phyloP scores from a whole-genome alignment of 73 alveolate species.

The Paramecium biaurelia region DNA sequence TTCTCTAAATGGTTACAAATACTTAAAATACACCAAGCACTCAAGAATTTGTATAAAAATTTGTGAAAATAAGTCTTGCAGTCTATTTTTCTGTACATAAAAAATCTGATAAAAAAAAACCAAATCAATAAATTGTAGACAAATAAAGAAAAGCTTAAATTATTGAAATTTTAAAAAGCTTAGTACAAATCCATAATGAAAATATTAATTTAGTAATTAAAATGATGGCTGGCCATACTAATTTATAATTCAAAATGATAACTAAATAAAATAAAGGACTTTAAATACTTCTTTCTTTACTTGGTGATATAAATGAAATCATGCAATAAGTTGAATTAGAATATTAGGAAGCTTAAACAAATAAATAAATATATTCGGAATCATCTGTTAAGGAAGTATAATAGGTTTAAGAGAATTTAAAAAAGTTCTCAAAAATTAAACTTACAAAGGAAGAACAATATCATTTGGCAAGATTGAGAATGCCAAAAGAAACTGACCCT shows the following conservation, averaged over 20 bases:
- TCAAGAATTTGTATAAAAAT: neutral
- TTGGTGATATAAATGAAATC: conserved; percentile 8
- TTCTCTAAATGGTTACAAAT: neutral
- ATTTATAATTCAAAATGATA: conserved; percentile 9
- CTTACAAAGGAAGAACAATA: conserved; percentile 27
- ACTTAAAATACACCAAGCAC: neutral
- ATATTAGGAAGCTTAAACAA: neutral
- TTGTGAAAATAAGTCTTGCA: conserved; percentile 8
- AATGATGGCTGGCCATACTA: conserved; percentile 40
- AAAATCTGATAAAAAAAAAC: neutral
- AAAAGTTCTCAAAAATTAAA: conserved; percentile 3
- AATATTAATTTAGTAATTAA: neutral
- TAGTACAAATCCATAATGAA: neutral
- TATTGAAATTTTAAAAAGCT: neutral
- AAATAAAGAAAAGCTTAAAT: conserved; percentile 18
- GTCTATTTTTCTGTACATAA: neutral
- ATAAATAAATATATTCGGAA: neutral
- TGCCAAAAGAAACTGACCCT: conserved; percentile 2
- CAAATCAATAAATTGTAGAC: neutral
- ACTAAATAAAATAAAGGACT: conserved; percentile 12
- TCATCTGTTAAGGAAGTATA: neutral
- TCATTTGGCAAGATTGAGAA: conserved; percentile 41
- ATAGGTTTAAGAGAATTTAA: neutral
- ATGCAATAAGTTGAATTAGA: neutral
- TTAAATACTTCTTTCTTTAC: neutral